These are phyloP conservation scores for Pleurotus ostreatus DNA, from an alignment of 768 basidiomycete genomes.

Conservation along the genomic window DNA sequence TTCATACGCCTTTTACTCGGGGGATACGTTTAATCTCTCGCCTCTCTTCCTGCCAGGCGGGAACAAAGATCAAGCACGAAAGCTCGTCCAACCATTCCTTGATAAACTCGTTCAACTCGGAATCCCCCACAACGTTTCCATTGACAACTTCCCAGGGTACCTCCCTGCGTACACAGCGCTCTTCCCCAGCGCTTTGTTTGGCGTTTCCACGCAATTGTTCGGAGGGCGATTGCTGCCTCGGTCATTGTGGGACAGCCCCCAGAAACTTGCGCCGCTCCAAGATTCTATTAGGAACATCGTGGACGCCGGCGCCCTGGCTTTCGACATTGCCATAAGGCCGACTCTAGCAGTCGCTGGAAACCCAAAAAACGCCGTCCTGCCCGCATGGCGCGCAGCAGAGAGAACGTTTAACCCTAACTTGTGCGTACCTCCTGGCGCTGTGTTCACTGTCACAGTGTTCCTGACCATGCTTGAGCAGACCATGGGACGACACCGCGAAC, in stretches of 20 bases:
- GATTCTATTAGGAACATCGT: constrained; percentile 6
- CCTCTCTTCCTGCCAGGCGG: neutral
- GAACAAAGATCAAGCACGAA: neutral
- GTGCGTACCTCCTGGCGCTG: neutral
- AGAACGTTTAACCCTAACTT: constrained; percentile 2
- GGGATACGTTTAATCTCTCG: neutral
- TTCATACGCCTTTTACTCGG: neutral
- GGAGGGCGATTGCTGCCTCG: constrained; percentile 4
- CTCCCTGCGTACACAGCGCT: neutral
- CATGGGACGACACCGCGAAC: neutral
- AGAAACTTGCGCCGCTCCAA: constrained; percentile 5
- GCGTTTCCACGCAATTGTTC: neutral
- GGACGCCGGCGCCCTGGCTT: constrained; percentile 3
- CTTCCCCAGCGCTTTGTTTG: neutral
- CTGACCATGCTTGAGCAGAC: neutral
- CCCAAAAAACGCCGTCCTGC: constrained; percentile 8
- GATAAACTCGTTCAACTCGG: neutral
- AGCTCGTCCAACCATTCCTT: neutral
- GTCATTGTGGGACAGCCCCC: constrained; percentile 9
- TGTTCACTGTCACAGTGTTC: too few relatives aligned
- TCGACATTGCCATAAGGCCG: constrained; percentile 8
- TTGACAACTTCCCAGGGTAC: neutral
- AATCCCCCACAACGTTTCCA: neutral
- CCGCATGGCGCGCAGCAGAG: constrained; percentile 9
- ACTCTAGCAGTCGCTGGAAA: constrained; percentile 9